phyloP scores from a whole-genome alignment of 139 green algal genomes.

The Parachlorella kessleri region DNA sequence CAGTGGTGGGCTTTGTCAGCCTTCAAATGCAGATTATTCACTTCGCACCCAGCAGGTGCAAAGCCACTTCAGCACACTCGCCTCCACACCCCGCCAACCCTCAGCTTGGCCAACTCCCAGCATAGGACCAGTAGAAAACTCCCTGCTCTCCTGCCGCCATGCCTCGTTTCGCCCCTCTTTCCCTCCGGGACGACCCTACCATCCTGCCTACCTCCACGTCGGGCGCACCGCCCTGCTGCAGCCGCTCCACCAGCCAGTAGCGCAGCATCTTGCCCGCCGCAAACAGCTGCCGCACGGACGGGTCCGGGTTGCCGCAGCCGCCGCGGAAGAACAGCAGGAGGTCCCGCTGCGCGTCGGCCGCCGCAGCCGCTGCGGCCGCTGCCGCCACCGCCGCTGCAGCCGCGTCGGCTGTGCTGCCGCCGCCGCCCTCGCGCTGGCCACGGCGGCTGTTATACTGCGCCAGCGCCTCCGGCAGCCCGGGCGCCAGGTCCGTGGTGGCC shows the following conservation, averaged over 20 bases:
- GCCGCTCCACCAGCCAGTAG: conserved; percentile 22
- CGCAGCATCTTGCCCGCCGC: conserved; percentile 49
- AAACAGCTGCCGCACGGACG: conserved; percentile 21
- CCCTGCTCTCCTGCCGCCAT: background rate
- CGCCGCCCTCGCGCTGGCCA: no score
- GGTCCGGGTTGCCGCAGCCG: conserved; percentile 34
- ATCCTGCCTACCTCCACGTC: background rate
- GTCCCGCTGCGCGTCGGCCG: conserved; percentile 6
- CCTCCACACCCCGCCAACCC: no score
- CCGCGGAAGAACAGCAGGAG: conserved; percentile 35
- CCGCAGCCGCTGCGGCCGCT: background rate
- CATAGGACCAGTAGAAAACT: no score
- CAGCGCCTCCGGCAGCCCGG: background rate
- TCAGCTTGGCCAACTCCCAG: no score
- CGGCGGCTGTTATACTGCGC: no score
- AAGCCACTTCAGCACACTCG: no score
- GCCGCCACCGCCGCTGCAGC: no score
- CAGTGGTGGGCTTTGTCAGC: conserved; percentile 1
- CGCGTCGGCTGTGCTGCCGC: background rate
- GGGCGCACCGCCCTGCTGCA: background rate
- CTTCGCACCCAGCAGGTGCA: no score
- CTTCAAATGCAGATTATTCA: background rate
- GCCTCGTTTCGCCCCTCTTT: background rate
- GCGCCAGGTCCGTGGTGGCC: conserved; percentile 24
- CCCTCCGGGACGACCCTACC: background rate